Evolutionary conservation across 805 yeast species (phyloP), one percentile per base, ranked within the genome.

Genomic region (Cyberlindnera meyerae): DNA sequence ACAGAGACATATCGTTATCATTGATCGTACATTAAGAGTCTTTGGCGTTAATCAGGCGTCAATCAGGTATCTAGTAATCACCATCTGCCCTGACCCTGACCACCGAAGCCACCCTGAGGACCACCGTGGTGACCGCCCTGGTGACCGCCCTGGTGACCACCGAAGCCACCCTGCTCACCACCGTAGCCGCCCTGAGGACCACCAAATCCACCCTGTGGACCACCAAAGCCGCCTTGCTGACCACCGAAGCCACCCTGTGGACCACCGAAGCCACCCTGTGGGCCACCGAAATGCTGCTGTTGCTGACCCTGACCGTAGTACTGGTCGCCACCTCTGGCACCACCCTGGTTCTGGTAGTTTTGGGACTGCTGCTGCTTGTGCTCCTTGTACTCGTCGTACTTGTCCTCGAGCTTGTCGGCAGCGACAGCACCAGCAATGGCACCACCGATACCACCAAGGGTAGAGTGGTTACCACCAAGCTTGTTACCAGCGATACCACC

Each of bases 401-500:
- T 51, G 49, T 70, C 66, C 49, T 68, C 73, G 24, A 65, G 44
- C 57, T 74, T 71, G 60, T 74, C 67, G 31, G 77, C 79, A 18
- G 65, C 63, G 37, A 72, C 45, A 8, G 79, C 79, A 55, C 81
- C 81, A 21, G 64, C 70, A 42, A 75, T 41, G 28, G 75, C 79
- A 55, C 81, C 82, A 21, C 65, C 66, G 38, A 71, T 55, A 33
- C 69, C 68, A 33, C 74, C 72, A 16, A 73, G 42, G 14, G 54
- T 56, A 8, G 58, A 49, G 33, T 58, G 62, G 9, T 51, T 39
- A 22, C 67, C 65, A 31, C 68, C 61, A 11, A 67, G 26, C 44
- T 69, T 65, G 18, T 66, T 57, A 44, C 78, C 78, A 49, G 71
- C 76, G 45, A 56, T 63, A 14, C 74, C 78, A 54, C 78, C 78